Evolutionary conservation across 768 basidiomycete species (phyloP).

Genomic region (Gautieria morchelliformis): DNA sequence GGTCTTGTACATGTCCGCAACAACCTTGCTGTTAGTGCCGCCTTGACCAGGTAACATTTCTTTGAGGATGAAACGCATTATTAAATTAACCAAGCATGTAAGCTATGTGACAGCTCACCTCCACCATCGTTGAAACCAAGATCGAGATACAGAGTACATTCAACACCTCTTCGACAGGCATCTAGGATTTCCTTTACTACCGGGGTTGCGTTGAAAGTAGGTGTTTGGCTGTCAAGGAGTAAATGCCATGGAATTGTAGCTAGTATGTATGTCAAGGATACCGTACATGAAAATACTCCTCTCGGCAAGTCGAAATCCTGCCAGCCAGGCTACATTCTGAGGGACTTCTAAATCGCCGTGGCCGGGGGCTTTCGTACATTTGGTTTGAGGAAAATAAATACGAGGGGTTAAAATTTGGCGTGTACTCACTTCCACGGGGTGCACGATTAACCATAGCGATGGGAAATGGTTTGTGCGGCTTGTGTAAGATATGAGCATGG

Average conservation of each 20-base stretch:
- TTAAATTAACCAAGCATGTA: neutral
- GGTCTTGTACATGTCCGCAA: conserved; percentile 43
- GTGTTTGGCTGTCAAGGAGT: conserved; percentile 41
- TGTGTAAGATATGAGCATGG: conserved; percentile 51
- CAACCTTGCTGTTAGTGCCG: conserved; percentile 65
- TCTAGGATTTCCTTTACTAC: conserved; percentile 49
- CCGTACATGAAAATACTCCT: conserved; percentile 53
- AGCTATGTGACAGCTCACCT: neutral
- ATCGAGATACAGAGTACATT: conserved; percentile 51
- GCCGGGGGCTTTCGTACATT: conserved; percentile 25
- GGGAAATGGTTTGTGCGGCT: conserved; percentile 46
- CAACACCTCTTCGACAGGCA: conserved; percentile 51
- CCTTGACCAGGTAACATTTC: conserved; percentile 60
- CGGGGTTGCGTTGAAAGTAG: conserved; percentile 59
- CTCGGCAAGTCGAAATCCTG: conserved; percentile 49
- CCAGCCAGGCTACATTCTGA: conserved; percentile 62
- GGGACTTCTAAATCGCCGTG: conserved; percentile 38
- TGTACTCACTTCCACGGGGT: conserved; percentile 40
- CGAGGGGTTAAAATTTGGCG: neutral
- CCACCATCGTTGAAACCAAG: conserved; percentile 36
- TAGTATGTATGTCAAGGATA: neutral
- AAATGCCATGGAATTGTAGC: neutral
- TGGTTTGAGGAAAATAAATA: too few species aligned
- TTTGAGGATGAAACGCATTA: conserved; percentile 32
- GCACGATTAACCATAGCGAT: conserved; percentile 58